Base-by-base conservation (phyloP, 2,329 filamentous ascomycete species). In the Diaporthe australafricana region DNA sequence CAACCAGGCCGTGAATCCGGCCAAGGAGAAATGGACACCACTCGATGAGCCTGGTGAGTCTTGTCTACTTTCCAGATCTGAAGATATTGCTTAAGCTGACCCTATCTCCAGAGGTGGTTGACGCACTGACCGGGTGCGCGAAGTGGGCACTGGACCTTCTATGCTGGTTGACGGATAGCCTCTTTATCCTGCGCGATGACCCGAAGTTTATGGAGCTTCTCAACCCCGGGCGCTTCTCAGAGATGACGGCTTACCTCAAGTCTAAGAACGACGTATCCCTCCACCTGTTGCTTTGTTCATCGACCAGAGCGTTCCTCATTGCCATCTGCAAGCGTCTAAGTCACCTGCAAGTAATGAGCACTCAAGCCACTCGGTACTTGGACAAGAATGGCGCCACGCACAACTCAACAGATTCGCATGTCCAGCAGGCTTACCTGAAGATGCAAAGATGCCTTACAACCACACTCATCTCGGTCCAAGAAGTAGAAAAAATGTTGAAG, bases 141-240 rank as follows among this genome's bases (percentile, higher is more conserved):
- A 91, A 89, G 78, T 98, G 95, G 95, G 89, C 90, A 0, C 85
- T 95, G 45, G 92, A 96, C 73, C 84, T 97, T 17, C 81, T 92
- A 56, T 85, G 87, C 2, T 92, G 90, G 88, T 79, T 92, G 14
- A 83, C 84, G n/a, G 89, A 92, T 76, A 85, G 84, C 22, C 81
- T 92, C 2, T 89, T 91, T 73, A 81, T 85, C 50, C 84, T 92
- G 14, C 83, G 87, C 63, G 84, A 86, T 63, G 88, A 90, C 72
- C 77, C 78, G 3, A 83, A 84, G 57, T 89, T 90, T 74, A 84
- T 86, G 77, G 81, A 82, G 50, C 83, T 88, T 5, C 82, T 90
- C n/a, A 78, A 81, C 7, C 83, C 81, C 9, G 81, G 83, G 32
- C 84, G 86, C 30, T 86, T 88, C 47, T 75, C 79, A 2, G 85